phyloP scores from a whole-genome alignment of 768 basidiomycete species.

The Podaxis mareebaensis region DNA sequence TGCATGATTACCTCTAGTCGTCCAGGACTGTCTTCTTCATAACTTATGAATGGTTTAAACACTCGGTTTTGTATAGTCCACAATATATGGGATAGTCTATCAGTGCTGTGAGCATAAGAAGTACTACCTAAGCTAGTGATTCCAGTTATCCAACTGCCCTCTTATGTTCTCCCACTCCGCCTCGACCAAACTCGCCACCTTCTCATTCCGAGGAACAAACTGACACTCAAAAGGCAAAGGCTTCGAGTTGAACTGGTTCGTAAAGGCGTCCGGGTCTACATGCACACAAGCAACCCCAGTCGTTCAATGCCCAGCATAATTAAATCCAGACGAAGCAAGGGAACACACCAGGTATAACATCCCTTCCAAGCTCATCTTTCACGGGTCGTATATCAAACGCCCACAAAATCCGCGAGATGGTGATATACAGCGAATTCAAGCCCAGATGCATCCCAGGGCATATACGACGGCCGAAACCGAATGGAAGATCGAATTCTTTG shows the following conservation, averaged over 20 bases:
- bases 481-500: slow-evolving; percentile 21
- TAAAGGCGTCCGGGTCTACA: slow-evolving; percentile 19
- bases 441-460: slow-evolving; percentile 31
- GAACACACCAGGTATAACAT: slow-evolving; percentile 14
- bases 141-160: slow-evolving; percentile 13
- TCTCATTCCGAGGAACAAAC: slow-evolving; percentile 16
- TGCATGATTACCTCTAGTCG: too few relatives aligned
- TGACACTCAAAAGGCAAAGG: slow-evolving; percentile 24
- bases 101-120: neutral
- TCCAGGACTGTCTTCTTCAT: too few relatives aligned
- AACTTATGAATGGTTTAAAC: too few relatives aligned
- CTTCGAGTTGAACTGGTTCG: slow-evolving; percentile 22
- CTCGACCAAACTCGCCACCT: slow-evolving; percentile 5
- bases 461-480: slow-evolving; percentile 30
- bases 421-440: slow-evolving; percentile 27
- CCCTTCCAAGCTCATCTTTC: slow-evolving; percentile 2
- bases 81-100: too few relatives aligned
- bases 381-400: slow-evolving; percentile 23
- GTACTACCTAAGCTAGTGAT: neutral
- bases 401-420: slow-evolving; percentile 26
- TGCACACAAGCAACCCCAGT: neutral
- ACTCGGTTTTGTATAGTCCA: too few relatives aligned
- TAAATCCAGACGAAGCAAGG: neutral
- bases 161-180: slow-evolving; percentile 14
- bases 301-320: neutral